Conservation (phyloP, 2,329 filamentous ascomycete genomes). For the Fusarium foetens region DNA sequence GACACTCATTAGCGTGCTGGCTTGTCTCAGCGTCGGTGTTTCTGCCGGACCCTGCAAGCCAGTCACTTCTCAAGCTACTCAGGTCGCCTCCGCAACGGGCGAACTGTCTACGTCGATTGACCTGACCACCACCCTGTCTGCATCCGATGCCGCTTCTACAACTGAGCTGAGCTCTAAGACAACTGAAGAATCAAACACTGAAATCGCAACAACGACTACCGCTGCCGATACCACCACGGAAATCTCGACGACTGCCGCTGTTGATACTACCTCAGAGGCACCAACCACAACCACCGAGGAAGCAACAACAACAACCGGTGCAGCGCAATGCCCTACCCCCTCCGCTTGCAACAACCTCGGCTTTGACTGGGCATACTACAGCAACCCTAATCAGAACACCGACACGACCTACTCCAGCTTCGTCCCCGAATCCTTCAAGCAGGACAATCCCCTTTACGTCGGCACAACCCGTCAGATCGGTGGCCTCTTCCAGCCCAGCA, state of each 20-base stretch:
- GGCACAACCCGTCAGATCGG: neutral
- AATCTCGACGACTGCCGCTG: neutral
- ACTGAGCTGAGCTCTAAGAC: neutral
- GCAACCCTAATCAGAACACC: neutral
- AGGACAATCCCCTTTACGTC: accelerated
- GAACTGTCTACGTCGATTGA: neutral
- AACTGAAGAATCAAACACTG: neutral
- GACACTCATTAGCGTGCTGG: neutral
- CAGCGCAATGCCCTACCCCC: neutral
- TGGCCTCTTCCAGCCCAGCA: neutral
- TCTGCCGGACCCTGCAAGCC: conserved; percentile 13
- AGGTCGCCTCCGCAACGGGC: neutral
- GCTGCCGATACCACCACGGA: no score
- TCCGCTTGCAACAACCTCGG: neutral
- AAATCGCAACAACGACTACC: neutral
- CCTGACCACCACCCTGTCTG: neutral
- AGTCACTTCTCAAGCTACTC: neutral
- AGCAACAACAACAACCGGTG: neutral
- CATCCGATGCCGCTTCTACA: neutral
- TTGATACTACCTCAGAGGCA: neutral
- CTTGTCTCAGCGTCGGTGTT: neutral
- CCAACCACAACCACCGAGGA: neutral
- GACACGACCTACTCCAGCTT: conserved; percentile 13
- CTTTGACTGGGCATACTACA: conserved; percentile 14
- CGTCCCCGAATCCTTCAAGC: neutral